Evolutionary conservation across 2,329 filamentous ascomycete genomes (phyloP).

Genomic region (Diaporthe nobilis): DNA sequence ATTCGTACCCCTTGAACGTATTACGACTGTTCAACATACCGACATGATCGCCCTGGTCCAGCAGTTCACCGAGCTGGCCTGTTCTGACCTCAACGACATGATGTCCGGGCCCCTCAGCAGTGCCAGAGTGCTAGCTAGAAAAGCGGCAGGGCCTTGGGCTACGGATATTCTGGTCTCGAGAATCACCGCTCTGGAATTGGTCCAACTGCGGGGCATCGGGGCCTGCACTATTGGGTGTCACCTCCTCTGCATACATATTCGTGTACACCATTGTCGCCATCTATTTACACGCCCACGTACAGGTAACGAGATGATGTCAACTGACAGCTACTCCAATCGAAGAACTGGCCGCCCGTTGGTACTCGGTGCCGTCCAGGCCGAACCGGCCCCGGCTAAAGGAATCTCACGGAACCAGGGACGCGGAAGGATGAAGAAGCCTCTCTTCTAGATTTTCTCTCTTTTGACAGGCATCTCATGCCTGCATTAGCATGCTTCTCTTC

Average conservation of each 20-base stretch:
- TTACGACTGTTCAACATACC: neutral
- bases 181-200: neutral
- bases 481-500: neutral
- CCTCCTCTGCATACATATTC: neutral
- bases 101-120: neutral
- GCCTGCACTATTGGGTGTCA: neutral
- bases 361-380: slow-evolving; percentile 15
- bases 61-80: neutral
- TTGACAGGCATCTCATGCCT: neutral
- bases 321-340: neutral
- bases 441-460: neutral
- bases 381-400: neutral
- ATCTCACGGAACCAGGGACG: neutral
- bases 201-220: neutral
- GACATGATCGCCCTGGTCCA: neutral
- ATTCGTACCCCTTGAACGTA: neutral
- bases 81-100: neutral
- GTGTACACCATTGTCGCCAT: neutral
- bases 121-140: neutral
- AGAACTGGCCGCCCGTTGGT: neutral
- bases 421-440: neutral
- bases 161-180: neutral
- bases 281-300: neutral
- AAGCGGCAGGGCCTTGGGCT: neutral
- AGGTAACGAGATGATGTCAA: slow-evolving; percentile 24